Evolutionary conservation across 116 monocot genomes (phyloP).

Genomic region (Dioscorea cayenensis): DNA sequence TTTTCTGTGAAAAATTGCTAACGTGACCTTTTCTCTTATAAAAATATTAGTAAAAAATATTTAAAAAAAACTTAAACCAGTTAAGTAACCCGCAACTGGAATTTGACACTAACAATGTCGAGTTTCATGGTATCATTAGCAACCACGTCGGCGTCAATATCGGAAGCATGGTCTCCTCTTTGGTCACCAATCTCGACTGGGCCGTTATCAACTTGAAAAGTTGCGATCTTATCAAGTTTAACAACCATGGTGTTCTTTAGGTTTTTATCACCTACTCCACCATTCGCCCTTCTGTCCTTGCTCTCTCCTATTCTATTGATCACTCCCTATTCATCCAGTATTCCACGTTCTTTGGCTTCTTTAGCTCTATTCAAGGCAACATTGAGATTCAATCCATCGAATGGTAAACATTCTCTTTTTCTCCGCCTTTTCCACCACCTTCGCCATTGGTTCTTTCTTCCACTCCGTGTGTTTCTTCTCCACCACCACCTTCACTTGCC

Average conservation of each 20-base stretch:
- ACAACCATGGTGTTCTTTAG: constrained; percentile 18
- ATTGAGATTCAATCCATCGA: constrained; percentile 83
- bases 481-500: not conserved
- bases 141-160: constrained; percentile 94
- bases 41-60: no score
- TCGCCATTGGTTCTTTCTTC: not conserved
- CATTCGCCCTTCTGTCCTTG: constrained; percentile 36
- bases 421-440: constrained; percentile 8
- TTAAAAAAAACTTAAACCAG: no score
- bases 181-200: constrained; percentile 54
- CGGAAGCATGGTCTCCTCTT: constrained; percentile 54
- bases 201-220: constrained; percentile 58
- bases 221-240: constrained; percentile 63
- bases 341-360: constrained; percentile 79
- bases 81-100: no score
- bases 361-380: constrained; percentile 87
- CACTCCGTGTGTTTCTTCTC: no score
- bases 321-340: constrained; percentile 40
- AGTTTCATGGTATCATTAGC: constrained; percentile 49
- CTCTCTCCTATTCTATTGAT: constrained; percentile 52
- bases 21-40: no score
- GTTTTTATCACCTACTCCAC: constrained; percentile 78
- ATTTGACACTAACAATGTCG: constrained; percentile 73
- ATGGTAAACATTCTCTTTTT: constrained; percentile 78
- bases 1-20: no score